Evolutionary conservation across 176 grass and related monocot species (phyloP).

Genomic region (Oryza meridionalis): DNA sequence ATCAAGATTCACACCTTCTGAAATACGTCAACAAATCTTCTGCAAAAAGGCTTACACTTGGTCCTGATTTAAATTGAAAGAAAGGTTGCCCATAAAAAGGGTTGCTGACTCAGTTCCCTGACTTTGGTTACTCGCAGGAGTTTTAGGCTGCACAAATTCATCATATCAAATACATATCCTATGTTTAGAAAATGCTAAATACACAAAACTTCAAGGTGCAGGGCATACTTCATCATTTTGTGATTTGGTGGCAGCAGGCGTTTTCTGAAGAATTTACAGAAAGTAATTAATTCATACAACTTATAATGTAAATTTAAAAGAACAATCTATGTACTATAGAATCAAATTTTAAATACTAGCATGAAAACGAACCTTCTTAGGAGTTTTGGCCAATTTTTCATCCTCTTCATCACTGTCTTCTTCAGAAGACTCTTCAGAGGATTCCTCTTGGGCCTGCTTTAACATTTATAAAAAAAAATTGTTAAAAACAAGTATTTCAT

Average conservation of each 20-base stretch:
- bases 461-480: conserved; percentile 9
- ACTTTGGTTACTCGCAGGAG: conserved; percentile 55
- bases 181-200: background rate
- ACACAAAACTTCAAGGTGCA: conserved; percentile 10
- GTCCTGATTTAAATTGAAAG: conserved; percentile 41
- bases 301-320: background rate
- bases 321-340: background rate
- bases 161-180: background rate
- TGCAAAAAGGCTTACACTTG: conserved; percentile 53
- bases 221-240: conserved; percentile 50
- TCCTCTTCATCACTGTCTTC: conserved; percentile 54
- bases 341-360: background rate
- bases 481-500: background rate
- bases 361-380: conserved; percentile 50
- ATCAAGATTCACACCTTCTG: background rate
- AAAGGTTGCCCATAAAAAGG: conserved; percentile 69
- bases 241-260: conserved; percentile 44
- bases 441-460: conserved; percentile 23
- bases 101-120: conserved; percentile 48
- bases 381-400: conserved; percentile 45
- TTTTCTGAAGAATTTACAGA: conserved; percentile 40
- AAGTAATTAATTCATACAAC: background rate
- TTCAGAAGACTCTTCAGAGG: conserved; percentile 51
- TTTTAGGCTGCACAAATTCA: conserved; percentile 60
- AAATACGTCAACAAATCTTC: background rate